Conservation (phyloP, 495 filamentous ascomycete genomes). For the Penicillium samsonianum region DNA sequence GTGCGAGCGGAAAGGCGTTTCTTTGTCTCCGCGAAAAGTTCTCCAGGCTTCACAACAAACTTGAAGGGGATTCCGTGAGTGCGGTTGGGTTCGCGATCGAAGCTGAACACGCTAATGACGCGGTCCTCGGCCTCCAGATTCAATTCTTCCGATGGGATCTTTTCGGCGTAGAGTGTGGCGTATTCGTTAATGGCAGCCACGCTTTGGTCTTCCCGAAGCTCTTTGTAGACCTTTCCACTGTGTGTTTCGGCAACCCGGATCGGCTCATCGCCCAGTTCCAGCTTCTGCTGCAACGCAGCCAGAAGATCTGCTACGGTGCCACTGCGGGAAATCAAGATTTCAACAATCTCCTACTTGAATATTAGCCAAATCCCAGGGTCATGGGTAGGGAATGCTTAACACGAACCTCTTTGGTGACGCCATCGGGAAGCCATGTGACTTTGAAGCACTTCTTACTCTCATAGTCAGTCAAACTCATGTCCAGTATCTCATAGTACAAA, state of each 20-base stretch:
- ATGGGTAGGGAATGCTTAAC: background rate
- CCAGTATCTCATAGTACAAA: conserved; percentile 87
- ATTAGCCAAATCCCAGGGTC: conserved; percentile 21
- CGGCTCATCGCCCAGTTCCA: conserved; percentile 70
- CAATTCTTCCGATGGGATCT: conserved; percentile 76
- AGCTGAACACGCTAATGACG: conserved; percentile 82
- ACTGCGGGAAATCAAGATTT: conserved; percentile 81
- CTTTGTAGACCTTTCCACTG: conserved; percentile 75
- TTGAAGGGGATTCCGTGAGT: conserved; percentile 84
- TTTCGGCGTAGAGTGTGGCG: conserved; percentile 75
- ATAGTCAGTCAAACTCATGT: conserved; percentile 88
- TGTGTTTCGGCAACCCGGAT: conserved; percentile 76
- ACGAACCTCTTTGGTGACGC: conserved; percentile 83
- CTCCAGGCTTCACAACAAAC: conserved; percentile 82
- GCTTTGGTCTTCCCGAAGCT: conserved; percentile 60
- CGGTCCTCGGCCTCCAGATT: conserved; percentile 57
- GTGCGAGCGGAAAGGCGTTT: conserved; percentile 85
- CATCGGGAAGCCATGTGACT: conserved; percentile 82
- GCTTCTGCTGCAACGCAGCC: conserved; percentile 72
- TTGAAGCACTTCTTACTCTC: conserved; percentile 87
- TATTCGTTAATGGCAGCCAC: conserved; percentile 84
- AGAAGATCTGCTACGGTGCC: conserved; percentile 77
- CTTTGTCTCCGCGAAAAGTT: conserved; percentile 87
- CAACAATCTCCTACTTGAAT: conserved; percentile 61
- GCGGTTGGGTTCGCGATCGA: conserved; percentile 80